Evolutionary conservation across 495 filamentous ascomycete genomes (phyloP).

Genomic region (Haplographium delicatum): DNA sequence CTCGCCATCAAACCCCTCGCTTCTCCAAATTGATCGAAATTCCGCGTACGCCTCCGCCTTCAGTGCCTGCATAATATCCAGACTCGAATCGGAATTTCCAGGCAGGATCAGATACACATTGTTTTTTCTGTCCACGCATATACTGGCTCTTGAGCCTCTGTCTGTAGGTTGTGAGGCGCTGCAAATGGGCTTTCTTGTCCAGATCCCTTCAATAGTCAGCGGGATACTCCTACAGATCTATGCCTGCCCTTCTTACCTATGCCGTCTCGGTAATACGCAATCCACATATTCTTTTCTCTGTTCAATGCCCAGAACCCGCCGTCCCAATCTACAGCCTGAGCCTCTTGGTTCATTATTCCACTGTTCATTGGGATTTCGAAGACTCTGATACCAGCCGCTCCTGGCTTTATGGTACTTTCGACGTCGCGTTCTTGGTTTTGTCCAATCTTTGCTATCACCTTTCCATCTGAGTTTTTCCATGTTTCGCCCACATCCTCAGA

Average conservation of each 20-base stretch:
- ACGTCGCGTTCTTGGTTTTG: background rate
- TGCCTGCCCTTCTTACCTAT: too few species aligned
- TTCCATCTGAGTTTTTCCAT: constrained; percentile 12
- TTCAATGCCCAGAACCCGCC: constrained; percentile 20
- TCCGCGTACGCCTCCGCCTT: background rate
- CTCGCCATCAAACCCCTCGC: constrained; percentile 19
- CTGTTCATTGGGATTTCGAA: constrained; percentile 20
- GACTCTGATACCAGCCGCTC: constrained; percentile 2
- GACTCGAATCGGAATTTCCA: constrained; percentile 18
- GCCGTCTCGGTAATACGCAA: constrained; percentile 13
- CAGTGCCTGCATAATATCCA: constrained; percentile 7
- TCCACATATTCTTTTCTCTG: constrained; percentile 17
- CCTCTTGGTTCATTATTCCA: constrained; percentile 21
- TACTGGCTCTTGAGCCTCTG: constrained; percentile 14
- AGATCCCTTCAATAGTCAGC: constrained; percentile 9
- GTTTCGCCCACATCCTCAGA: constrained; percentile 12
- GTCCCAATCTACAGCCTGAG: constrained; percentile 13
- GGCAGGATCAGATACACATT: constrained; percentile 17
- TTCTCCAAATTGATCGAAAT: constrained; percentile 9
- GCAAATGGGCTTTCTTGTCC: constrained; percentile 6
- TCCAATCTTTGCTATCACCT: constrained; percentile 3
- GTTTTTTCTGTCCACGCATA: constrained; percentile 15
- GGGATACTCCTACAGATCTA: too few species aligned
- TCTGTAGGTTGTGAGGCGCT: constrained; percentile 13
- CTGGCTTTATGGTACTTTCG: constrained; percentile 4